These are phyloP conservation scores for Coniochaeta sp. DNA, from an alignment of 2,329 filamentous ascomycete genomes.

Conservation along the genomic window DNA sequence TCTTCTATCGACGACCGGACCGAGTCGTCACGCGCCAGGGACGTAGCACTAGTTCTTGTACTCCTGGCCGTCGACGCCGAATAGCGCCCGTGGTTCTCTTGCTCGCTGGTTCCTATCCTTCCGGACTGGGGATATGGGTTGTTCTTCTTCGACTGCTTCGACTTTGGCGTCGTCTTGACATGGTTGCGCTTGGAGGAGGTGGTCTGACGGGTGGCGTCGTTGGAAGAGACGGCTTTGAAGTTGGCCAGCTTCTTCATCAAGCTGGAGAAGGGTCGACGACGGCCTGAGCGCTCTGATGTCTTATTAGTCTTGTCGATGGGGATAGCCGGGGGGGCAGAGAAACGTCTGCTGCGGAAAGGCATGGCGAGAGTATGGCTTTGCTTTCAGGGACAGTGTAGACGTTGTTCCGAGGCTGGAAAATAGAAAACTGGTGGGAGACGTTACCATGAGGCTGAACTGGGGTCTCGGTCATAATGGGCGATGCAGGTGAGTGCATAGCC, in stretches of 20 bases:
- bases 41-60: constrained; percentile 40
- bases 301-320: constrained; percentile 20
- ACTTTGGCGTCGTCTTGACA: constrained; percentile 41
- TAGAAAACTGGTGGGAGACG: constrained; percentile 3
- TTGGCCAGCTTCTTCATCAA: constrained; percentile 93
- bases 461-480: constrained; percentile 1
- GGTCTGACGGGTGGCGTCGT: constrained; percentile 38
- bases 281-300: constrained; percentile 46
- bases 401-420: background rate
- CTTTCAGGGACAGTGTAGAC: constrained; percentile 5
- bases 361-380: background rate
- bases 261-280: constrained; percentile 79
- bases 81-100: constrained; percentile 37
- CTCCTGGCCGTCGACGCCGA: constrained; percentile 52
- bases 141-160: constrained; percentile 61
- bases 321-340: constrained; percentile 9
- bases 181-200: constrained; percentile 32
- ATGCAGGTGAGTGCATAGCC: background rate
- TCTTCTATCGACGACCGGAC: constrained; percentile 50
- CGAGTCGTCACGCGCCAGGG: constrained; percentile 53
- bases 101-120: constrained; percentile 30
- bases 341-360: constrained; percentile 7
- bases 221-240: constrained; percentile 66
- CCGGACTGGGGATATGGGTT: constrained; percentile 89
- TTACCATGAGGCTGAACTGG: constrained; percentile 14